Percentiles rank a stretch among this genome's conserved stretches.
Evolutionary conservation across 352 stramenopile species (phyloP).

Genomic region (Phytophthora hybrid): DNA sequence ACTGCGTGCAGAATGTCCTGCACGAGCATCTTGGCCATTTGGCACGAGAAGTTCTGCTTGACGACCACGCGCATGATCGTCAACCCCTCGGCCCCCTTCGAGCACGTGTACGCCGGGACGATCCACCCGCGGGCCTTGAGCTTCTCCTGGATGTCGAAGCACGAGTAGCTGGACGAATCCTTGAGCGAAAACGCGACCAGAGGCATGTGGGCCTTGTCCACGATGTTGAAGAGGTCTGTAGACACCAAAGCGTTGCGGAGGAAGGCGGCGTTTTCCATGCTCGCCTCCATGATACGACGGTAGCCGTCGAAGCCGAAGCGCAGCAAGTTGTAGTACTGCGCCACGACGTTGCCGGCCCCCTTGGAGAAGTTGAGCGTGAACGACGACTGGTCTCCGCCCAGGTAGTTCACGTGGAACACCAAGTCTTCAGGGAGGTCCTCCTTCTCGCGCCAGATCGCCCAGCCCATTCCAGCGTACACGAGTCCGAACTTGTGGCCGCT

Average conservation of each 20-base stretch:
- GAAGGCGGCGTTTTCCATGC: conserved; percentile 84
- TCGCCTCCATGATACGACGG: conserved; percentile 83
- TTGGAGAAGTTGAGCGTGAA: conserved; percentile 94
- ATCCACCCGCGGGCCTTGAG: conserved; percentile 82
- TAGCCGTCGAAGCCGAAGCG: conserved; percentile 52
- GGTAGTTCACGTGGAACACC: conserved; percentile 58
- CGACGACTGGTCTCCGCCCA: conserved; percentile 83
- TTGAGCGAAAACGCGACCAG: conserved; percentile 84
- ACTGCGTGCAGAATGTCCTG: conserved; percentile 82
- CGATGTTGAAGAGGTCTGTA: conserved; percentile 82
- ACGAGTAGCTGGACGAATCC: conserved; percentile 69
- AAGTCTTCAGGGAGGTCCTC: conserved; percentile 81
- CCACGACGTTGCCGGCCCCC: conserved; percentile 62
- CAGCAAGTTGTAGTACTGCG: conserved; percentile 35
- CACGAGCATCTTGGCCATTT: conserved; percentile 87
- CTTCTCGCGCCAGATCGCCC: conserved; percentile 84
- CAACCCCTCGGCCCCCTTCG: conserved; percentile 69
- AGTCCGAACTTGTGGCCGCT: conserved; percentile 94
- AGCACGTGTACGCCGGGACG: conserved; percentile 86
- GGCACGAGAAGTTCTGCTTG: conserved; percentile 86
- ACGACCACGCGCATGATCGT: conserved; percentile 89
- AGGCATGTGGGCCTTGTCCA: conserved; percentile 89
- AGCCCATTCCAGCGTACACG: conserved; percentile 91
- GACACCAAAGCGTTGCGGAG: conserved; percentile 64
- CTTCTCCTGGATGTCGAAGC: conserved; percentile 90